Conservation (phyloP, 108 stramenopile species). For the Conticribra weissflogii region DNA sequence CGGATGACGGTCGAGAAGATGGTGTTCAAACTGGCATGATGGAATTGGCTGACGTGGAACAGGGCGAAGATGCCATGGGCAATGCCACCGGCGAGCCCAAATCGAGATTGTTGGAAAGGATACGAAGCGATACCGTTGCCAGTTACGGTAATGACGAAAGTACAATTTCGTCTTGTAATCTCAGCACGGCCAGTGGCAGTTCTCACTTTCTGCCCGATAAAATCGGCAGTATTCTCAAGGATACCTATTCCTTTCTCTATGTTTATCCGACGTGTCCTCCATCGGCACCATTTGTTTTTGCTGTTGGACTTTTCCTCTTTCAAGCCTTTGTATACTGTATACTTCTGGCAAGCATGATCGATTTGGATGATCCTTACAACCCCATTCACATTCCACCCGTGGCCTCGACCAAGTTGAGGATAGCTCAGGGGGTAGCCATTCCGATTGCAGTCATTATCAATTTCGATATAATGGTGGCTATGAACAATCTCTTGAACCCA, state of each 20-base stretch:
- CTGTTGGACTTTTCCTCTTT: slow-evolving; percentile 1
- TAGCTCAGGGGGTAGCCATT: slow-evolving; percentile 6
- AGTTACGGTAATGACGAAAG: too few species aligned
- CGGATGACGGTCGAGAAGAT: too few species aligned
- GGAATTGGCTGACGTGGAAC: too few species aligned
- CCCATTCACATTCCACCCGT: slow-evolving; percentile 7
- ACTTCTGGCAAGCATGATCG: slow-evolving; percentile 1
- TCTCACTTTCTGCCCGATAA: background rate
- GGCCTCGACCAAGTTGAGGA: background rate
- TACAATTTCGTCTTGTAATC: too few species aligned
- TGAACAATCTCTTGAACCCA: slow-evolving; percentile 3
- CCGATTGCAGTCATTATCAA: slow-evolving; percentile 1
- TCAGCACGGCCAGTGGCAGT: background rate
- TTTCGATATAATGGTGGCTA: slow-evolving; percentile 13
- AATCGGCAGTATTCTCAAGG: slow-evolving; percentile 3
- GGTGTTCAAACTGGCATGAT: too few species aligned
- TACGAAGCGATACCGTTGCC: too few species aligned
- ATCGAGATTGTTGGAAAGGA: too few species aligned
- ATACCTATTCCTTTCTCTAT: slow-evolving; percentile 17
- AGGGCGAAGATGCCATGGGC: too few species aligned
- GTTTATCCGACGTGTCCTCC: slow-evolving; percentile 4
- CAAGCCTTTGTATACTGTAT: slow-evolving; percentile 6
- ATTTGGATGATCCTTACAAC: background rate
- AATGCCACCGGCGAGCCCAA: too few species aligned
- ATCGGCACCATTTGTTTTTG: slow-evolving; percentile 7